Evolutionary conservation across 1,139 yeast species (phyloP), one percentile per base, ranked within the genome.

Genomic region (Yamadazyma aaseri): DNA sequence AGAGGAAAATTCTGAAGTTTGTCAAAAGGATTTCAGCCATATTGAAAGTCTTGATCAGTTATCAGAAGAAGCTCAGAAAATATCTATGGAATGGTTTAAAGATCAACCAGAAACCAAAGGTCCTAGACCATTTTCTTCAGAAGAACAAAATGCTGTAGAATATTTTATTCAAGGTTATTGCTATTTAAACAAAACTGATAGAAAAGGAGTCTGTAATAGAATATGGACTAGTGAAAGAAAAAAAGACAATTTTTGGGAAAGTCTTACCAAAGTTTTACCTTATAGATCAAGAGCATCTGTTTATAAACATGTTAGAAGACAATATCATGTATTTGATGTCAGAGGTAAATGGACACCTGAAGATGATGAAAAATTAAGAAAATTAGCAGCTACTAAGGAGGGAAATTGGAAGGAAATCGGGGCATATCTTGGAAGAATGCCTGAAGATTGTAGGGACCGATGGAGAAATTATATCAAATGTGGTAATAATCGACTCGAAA

Each of bases 381-480:
- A 71, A 37, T 64, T 86, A 34, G 86, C 86, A 4, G 61, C 72
- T 6, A 78, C 79, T 24, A 76, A 79, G 45, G 86, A 81, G 38
- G 87, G 92, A 10, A 86, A 83, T 51, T 89, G 97, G 97, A 85
- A 86, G 47, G 71, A 71, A 28, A 84, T 89, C 42, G 96, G 96
- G 3, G 73, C 73, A 36, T 61, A 70, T 6, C 67, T 89, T 78
- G 86, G 86, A 9, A 73, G 97, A 50, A 90, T 90, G 97, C 97
- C 97, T 0, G 97, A 90, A 52, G 97, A 90, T 61, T 89, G 97
- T 56, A 73, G 97, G 45, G 97, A 90, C 55, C 71, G 97, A 45
- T 90, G 96, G 96, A 73, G 97, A 58, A 90, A 90, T 57, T 90
- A 90, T 53, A 84, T 89, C 41, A 89, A 89, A 56, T 89, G 97